Evolutionary conservation across 176 grass and related monocot species (phyloP).

Genomic region (Avena atlantica): DNA sequence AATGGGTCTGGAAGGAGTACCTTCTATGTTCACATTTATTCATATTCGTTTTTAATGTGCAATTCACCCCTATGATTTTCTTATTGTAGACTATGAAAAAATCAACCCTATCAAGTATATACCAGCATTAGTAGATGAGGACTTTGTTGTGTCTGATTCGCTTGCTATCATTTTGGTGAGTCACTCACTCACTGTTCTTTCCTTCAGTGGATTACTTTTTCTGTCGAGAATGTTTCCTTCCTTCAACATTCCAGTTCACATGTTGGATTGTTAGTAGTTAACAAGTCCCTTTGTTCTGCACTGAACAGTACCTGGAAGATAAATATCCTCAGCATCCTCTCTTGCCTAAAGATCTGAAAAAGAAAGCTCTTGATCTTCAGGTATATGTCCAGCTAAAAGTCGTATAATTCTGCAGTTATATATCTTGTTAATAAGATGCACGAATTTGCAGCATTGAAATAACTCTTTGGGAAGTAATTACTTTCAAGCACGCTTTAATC

Average conservation of each 20-base stretch:
- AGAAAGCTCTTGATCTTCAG: slow-evolving; percentile 89
- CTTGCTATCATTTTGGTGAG: slow-evolving; percentile 80
- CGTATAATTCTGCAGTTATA: background rate
- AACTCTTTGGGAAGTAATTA: background rate
- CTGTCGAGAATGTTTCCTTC: slow-evolving; percentile 1
- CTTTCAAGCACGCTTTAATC: background rate
- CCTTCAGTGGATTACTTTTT: slow-evolving; percentile 12
- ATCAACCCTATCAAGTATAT: slow-evolving; percentile 88
- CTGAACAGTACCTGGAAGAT: slow-evolving; percentile 87
- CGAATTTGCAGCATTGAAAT: background rate
- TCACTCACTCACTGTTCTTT: background rate
- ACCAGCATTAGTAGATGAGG: slow-evolving; percentile 77
- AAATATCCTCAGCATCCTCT: slow-evolving; percentile 84
- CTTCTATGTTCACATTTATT: background rate
- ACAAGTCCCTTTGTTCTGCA: slow-evolving; percentile 22
- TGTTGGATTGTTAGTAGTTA: background rate
- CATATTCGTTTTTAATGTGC: background rate
- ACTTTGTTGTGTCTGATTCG: slow-evolving; percentile 71
- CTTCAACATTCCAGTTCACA: slow-evolving; percentile 2
- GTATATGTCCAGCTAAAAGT: slow-evolving; percentile 46
- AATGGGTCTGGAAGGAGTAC: background rate
- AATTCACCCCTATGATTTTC: background rate
- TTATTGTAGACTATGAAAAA: slow-evolving; percentile 73
- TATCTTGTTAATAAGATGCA: slow-evolving; percentile 12
- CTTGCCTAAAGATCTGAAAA: slow-evolving; percentile 74